These are phyloP conservation scores for Mycena filopes DNA, from an alignment of 768 basidiomycete genomes.

Conservation along the genomic window DNA sequence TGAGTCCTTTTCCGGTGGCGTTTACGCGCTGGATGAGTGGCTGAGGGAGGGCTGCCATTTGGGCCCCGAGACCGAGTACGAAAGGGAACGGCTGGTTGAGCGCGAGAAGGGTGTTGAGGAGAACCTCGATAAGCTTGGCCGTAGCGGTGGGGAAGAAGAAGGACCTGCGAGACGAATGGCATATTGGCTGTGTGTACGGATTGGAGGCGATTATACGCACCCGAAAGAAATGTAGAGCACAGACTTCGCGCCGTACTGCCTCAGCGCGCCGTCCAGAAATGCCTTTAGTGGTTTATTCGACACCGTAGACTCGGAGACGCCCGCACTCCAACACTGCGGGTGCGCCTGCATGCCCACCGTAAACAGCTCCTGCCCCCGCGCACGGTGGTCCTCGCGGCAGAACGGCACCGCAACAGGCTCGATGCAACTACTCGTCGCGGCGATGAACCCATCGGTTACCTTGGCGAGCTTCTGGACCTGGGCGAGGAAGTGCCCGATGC, in stretches of 20 bases:
- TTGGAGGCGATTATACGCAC: not conserved
- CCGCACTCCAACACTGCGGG: constrained; percentile 10
- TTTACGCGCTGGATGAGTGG: constrained; percentile 14
- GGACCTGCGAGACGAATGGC: not conserved
- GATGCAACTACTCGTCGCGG: not conserved
- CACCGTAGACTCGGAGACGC: not conserved
- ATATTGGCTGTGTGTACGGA: not conserved
- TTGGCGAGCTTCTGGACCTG: not conserved
- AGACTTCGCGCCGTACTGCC: constrained; percentile 10
- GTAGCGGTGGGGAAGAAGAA: constrained; percentile 17
- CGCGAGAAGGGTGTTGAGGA: constrained; percentile 13
- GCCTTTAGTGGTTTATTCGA: not conserved
- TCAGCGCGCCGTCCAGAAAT: constrained; percentile 15
- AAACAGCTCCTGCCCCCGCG: constrained; percentile 18
- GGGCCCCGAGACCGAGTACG: constrained; percentile 8
- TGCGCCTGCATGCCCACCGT: constrained; percentile 17
- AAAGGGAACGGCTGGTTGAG: constrained; percentile 22
- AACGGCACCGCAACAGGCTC: constrained; percentile 13
- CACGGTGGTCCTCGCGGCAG: constrained; percentile 7
- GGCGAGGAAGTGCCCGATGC: not conserved
- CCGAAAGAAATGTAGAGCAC: constrained; percentile 27
- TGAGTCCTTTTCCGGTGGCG: constrained; percentile 7
- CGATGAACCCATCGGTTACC: constrained; percentile 9
- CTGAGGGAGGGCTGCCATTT: constrained; percentile 19
- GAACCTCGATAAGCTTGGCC: constrained; percentile 5